Percentiles rank a stretch among this genome's conserved stretches.
phyloP scores from a whole-genome alignment of 805 yeast genomes.

The Scheffersomyces spartinae region DNA sequence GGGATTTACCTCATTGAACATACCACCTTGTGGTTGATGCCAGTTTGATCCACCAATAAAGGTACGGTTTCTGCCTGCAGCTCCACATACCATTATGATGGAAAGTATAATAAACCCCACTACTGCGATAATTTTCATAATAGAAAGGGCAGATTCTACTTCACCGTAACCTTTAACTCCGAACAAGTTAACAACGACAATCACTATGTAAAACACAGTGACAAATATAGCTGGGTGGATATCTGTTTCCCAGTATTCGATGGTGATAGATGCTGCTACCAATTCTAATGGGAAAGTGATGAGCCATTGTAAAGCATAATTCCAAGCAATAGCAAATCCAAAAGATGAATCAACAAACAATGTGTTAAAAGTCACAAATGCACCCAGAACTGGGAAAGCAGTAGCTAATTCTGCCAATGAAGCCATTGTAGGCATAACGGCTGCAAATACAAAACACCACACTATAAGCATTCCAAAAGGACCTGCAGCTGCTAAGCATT shows the following conservation, averaged over 20 bases:
- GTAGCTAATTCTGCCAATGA: constrained; percentile 13
- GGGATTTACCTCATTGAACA: constrained; percentile 25
- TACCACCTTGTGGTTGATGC: constrained; percentile 43
- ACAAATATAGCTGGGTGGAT: constrained; percentile 44
- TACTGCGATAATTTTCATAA: constrained; percentile 45
- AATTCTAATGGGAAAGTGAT: constrained; percentile 25
- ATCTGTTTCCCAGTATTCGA: constrained; percentile 17
- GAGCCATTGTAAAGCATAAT: constrained; percentile 26
- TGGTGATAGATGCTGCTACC: constrained; percentile 24
- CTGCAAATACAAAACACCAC: constrained; percentile 10
- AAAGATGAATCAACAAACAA: constrained; percentile 13
- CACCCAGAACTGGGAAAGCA: constrained; percentile 14
- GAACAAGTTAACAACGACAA: constrained; percentile 41
- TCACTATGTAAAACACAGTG: constrained; percentile 39
- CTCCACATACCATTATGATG: constrained; percentile 47
- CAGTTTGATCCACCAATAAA: constrained; percentile 51
- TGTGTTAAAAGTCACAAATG: constrained; percentile 12
- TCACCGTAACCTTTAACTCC: constrained; percentile 65
- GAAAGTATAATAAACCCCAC: constrained; percentile 47
- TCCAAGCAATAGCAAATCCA: constrained; percentile 19
- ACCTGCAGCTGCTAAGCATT: constrained; percentile 11
- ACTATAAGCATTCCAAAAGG: constrained; percentile 12
- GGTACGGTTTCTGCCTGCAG: constrained; percentile 37
- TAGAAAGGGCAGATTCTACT: constrained; percentile 48
- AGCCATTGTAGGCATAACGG: constrained; percentile 11